Percentiles rank a stretch among this genome's conserved stretches.
These are phyloP conservation scores for Pelargonium citronellum DNA, from an alignment of 441 rosid species.

Conservation along the genomic window DNA sequence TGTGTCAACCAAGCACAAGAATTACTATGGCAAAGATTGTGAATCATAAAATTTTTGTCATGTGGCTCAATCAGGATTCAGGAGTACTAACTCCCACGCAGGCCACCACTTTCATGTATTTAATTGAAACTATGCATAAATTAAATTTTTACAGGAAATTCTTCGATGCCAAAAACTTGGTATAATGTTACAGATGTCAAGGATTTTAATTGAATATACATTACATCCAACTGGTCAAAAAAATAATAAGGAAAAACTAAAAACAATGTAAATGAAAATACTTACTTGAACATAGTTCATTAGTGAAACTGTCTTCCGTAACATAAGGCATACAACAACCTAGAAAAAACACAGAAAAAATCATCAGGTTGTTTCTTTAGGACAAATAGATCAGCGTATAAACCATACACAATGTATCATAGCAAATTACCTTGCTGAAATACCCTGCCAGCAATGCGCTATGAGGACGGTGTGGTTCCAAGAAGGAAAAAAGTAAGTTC, in stretches of 20 bases:
- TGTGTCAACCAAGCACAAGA: not conserved
- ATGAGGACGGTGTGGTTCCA: slow-evolving; percentile 83
- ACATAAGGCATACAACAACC: slow-evolving; percentile 91
- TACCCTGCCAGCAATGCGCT: slow-evolving; percentile 93
- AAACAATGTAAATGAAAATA: slow-evolving; percentile 14
- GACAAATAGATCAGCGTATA: too few species aligned
- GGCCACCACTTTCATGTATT: too few species aligned
- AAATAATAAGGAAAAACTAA: too few species aligned
- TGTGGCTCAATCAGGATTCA: too few species aligned
- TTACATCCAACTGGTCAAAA: too few species aligned
- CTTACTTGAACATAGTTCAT: slow-evolving; percentile 89
- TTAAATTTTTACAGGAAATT: not conserved
- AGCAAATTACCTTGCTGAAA: slow-evolving; percentile 72
- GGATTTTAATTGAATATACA: not conserved
- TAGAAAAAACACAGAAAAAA: slow-evolving; percentile 29
- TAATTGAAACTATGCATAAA: not conserved
- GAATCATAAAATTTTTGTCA: not conserved
- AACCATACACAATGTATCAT: too few species aligned
- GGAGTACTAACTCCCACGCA: too few species aligned
- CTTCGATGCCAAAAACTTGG: not conserved
- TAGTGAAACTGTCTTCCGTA: slow-evolving; percentile 79
- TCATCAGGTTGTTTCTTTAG: slow-evolving; percentile 16
- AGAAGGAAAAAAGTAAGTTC: slow-evolving; percentile 85
- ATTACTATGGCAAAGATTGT: not conserved
- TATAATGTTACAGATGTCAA: not conserved